A percentile compares a stretch with the other conserved stretches of the same genome.
These are phyloP conservation scores for Ustilago sp. DNA, from an alignment of 1,284 basidiomycete genomes.

Conservation along the genomic window DNA sequence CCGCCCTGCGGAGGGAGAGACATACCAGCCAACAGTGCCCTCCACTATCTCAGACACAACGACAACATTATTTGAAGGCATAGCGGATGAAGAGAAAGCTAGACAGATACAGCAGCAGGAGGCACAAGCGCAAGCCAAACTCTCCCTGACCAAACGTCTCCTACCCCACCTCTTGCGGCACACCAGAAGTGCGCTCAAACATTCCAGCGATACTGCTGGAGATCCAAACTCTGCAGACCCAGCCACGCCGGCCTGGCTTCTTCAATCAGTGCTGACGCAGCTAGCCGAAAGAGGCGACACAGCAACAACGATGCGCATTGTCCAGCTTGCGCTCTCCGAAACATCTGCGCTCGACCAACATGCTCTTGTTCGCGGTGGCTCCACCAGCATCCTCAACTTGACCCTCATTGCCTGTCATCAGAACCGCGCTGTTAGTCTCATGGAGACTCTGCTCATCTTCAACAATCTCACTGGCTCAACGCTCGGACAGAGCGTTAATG, in stretches of 20 bases:
- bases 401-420: slow-evolving; percentile 20
- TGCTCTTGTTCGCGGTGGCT: background rate
- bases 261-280: slow-evolving; percentile 33
- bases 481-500: slow-evolving; percentile 11
- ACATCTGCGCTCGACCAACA: background rate
- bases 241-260: slow-evolving; percentile 34
- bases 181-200: background rate
- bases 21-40: background rate
- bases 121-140: slow-evolving; percentile 28
- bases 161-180: slow-evolving; percentile 28
- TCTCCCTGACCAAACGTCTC: slow-evolving; percentile 31
- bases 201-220: background rate
- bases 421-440: slow-evolving; percentile 14
- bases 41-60: background rate
- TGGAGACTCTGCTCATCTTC: slow-evolving; percentile 29
- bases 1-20: background rate
- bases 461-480: slow-evolving; percentile 24
- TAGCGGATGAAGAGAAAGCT: slow-evolving; percentile 1
- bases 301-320: slow-evolving; percentile 20
- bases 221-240: background rate
- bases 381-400: slow-evolving; percentile 26
- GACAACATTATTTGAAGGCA: background rate
- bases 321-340: slow-evolving; percentile 28
- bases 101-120: slow-evolving; percentile 6
- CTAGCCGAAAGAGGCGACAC: slow-evolving; percentile 30